These are phyloP conservation scores for Paraconiothyrium brasiliense DNA, from an alignment of 2,329 filamentous ascomycete genomes.

Conservation along the genomic window DNA sequence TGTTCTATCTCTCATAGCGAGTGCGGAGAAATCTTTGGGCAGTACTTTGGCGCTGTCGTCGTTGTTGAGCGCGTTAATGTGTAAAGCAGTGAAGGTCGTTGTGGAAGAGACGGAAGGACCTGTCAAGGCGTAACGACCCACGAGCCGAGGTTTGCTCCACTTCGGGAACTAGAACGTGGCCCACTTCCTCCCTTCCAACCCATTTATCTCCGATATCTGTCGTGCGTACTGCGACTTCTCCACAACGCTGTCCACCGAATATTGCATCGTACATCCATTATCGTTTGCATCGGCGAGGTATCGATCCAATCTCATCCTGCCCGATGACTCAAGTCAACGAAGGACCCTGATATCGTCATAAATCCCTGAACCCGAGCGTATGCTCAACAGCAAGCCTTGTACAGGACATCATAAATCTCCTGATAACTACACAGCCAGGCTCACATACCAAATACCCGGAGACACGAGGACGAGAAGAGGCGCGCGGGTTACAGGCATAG, in stretches of 20 bases:
- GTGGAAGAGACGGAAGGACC: background rate
- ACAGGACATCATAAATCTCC: too few species aligned
- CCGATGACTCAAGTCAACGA: too few species aligned
- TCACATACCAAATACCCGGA: background rate
- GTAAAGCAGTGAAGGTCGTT: background rate
- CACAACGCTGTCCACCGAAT: background rate
- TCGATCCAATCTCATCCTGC: background rate
- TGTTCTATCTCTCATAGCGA: background rate
- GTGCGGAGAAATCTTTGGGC: background rate
- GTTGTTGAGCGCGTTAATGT: background rate
- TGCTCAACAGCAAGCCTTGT: too few species aligned
- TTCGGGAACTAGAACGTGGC: background rate
- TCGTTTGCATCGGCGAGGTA: background rate
- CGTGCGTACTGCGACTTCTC: background rate
- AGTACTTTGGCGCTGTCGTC: background rate
- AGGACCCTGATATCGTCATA: too few species aligned
- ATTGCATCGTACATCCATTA: background rate
- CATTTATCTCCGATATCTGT: background rate
- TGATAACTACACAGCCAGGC: too few species aligned
- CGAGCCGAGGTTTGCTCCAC: background rate
- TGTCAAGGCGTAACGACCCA: background rate
- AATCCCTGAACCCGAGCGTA: too few species aligned
- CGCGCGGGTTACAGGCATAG: background rate
- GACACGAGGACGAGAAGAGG: background rate
- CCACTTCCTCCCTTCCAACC: background rate